phyloP scores from a whole-genome alignment of 2,329 filamentous ascomycete genomes.

The Aspergillus brunneoviolaceus region DNA sequence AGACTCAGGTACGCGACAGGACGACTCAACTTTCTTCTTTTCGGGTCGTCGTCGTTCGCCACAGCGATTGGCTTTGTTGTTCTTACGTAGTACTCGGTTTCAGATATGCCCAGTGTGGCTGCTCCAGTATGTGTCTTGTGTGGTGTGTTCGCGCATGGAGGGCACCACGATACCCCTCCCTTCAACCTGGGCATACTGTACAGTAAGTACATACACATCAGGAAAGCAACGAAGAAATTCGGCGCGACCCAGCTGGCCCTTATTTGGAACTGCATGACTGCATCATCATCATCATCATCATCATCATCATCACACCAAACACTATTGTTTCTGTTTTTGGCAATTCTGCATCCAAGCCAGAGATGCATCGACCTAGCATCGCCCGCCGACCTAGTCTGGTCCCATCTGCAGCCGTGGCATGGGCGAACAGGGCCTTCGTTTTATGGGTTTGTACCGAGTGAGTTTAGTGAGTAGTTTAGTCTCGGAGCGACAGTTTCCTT shows the following conservation, averaged over 20 bases:
- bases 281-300: slow-evolving; percentile 13
- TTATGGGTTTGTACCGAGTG: slow-evolving; percentile 1
- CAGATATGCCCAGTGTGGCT: neutral
- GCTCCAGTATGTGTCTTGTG: neutral
- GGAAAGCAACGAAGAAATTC: slow-evolving; percentile 7
- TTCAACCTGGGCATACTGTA: neutral
- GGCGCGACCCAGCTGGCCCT: slow-evolving; percentile 4
- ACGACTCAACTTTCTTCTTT: neutral
- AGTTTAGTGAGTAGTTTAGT: slow-evolving; percentile 5
- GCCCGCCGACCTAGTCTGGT: slow-evolving; percentile 3
- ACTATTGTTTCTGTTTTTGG: slow-evolving; percentile 21
- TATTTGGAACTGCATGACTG: slow-evolving; percentile 10
- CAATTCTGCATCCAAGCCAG: slow-evolving; percentile 12
- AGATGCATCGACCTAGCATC: slow-evolving; percentile 13
- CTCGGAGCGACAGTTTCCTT: slow-evolving; percentile 3
- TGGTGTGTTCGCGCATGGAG: neutral
- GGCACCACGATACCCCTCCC: neutral
- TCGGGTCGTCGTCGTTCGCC: neutral
- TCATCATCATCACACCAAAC: slow-evolving; percentile 7
- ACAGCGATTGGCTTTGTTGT: neutral
- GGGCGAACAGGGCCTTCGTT: slow-evolving; percentile 9
- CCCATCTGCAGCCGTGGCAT: slow-evolving; percentile 20
- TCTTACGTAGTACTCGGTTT: neutral
- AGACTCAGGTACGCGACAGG: neutral
- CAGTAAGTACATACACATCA: slow-evolving; percentile 2